Evolutionary conservation across 106 monocot species (phyloP), one percentile per base, ranked within the genome.

Genomic region (Dendrobium nobile): DNA sequence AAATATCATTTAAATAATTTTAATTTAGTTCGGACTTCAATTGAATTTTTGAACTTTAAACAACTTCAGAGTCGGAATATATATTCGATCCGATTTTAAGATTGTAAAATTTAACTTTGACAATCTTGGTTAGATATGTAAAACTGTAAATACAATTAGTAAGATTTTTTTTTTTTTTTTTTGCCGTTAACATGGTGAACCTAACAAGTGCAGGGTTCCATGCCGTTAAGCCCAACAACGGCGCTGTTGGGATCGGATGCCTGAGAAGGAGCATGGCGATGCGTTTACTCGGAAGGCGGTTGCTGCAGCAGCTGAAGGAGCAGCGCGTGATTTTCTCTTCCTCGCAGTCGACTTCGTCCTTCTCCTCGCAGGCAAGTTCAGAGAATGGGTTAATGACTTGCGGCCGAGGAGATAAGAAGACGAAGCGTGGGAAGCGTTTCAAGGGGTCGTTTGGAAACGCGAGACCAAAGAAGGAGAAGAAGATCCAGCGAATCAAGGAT

Each of bases 401-500:
- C 79, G 93, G 93, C 28, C 89, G 96, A 19, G 96, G 96, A 6
- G 96, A 93, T 85, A 88, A 93, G 90, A 96, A 85, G 87, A 96
- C 96, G 75, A 93, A 92, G 86, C 72, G 86, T 13, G 96, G 96
- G 81, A 96, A 96, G 88, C 88, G 96, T 58, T 96, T 96, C 92
- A 89, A 91, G 79, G 96, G 96, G 1, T 91, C 96, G 55, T 96
- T 81, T 81, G 96, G 96, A 1, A 96, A 96, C 85, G 76, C 86
- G 20, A 81, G 93, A 78, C 90, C 91, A 42, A 96, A 96, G 87
- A 76, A 70, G 91, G 90, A 96, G 80, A 91, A 93, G 87, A 96
- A 90, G 93, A 89, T 93, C 78, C 86, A 93, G 85, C 72, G 96
- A 70, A 93, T 96, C 87, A 96, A 96, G 84, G 96, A 96, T 77